Evolutionary conservation across 1,284 basidiomycete genomes (phyloP), one percentile per base, ranked within the genome.

Genomic region (Xanthoconium separans): DNA sequence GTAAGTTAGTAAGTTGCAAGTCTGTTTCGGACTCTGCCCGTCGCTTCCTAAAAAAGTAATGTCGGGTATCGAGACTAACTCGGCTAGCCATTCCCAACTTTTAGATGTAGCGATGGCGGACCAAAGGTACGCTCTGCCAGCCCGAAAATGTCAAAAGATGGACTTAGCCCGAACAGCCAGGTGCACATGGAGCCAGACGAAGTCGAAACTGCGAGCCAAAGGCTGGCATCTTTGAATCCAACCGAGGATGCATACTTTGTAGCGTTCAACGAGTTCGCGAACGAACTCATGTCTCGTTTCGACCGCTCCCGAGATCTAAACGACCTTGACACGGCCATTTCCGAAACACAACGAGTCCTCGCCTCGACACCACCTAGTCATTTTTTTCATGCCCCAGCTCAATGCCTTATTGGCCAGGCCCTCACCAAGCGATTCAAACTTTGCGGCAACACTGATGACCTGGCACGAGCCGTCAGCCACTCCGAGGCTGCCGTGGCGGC

Each of bases 301-400:
- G 10, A 37, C 10, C 44, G 18, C 20, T 53, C 39, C 5, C 12
- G 52, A 37, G 50, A 61, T 29, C 43, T 13, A 12, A 43, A 47
- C n/a, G 66, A 70, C 18, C 43, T 70, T 12, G 54, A 66, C 30
- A 64, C 68, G 22, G 60, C 39, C 10, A 18, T 70, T 37, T 18
- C 31, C 11, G 41, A 48, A 18, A 44, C 33, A n/a, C 56, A 47
- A 39, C 46, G 50, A 18, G 18, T 52, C 39, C 53, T 63, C 11
- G 44, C 50, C 22, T 44, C 58, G 27, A 46, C 51, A 16, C 55
- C 55, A 11, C 42, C 55, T 12, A 47, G 48, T 4, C 54, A 55
- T 49, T 18, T 33, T 37, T 41, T 39, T 41, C 64, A 36, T 20
- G 47, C 62, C n/a, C 12, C 37, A 5, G 54, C 52, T 30, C 33